Base-by-base conservation (phyloP, 1,284 basidiomycete species). In the Ustilago hordei region DNA sequence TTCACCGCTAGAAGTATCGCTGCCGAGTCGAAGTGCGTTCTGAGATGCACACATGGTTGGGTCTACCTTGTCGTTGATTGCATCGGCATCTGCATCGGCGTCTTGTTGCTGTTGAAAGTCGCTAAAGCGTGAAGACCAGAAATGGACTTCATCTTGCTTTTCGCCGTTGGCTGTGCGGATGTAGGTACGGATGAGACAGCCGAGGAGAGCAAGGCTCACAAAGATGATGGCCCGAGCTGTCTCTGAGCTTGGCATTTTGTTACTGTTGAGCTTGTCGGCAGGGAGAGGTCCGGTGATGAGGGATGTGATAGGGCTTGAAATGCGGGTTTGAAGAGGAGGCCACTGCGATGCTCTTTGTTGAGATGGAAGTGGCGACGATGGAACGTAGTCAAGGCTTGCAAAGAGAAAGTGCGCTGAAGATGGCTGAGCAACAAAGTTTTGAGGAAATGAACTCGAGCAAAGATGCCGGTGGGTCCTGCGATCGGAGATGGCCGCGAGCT, bases 151-250 rank as follows among this genome's bases (percentile, higher is more conserved):
- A 56, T 69, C 69, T 60, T 73, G 67, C 59, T 69, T 67, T 45
- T 76, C 74, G 61, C 70, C 75, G 23, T 70, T 73, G 35, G 70
- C 70, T 9, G 66, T 73, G 43, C 75, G 70, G 31, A 77, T 70
- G 70, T 77, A 71, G 28, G 75, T 72, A 32, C 75, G 69, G 35
- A 69, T 70, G 52, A 77, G 63, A 45, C 75, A 77, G 63, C 70
- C 75, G 19, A 71, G 12, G 9, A 73, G 28, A 38, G 68, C 75
- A 34, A 77, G 38, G 47, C 57, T 55, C 32, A 77, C 61, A 55
- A 77, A 77, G 47, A 77, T 15, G 35, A 66, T 23, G 11, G 75
- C 75, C n/a, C 70, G 52, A 23, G 59, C 56, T 12, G 66, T 66
- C 34, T 77, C 75, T 57, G 66, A 66, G 55, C 60, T 63, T 43